These are phyloP conservation scores for Candida vartiovaarae DNA, from an alignment of 805 yeast genomes.

Conservation along the genomic window DNA sequence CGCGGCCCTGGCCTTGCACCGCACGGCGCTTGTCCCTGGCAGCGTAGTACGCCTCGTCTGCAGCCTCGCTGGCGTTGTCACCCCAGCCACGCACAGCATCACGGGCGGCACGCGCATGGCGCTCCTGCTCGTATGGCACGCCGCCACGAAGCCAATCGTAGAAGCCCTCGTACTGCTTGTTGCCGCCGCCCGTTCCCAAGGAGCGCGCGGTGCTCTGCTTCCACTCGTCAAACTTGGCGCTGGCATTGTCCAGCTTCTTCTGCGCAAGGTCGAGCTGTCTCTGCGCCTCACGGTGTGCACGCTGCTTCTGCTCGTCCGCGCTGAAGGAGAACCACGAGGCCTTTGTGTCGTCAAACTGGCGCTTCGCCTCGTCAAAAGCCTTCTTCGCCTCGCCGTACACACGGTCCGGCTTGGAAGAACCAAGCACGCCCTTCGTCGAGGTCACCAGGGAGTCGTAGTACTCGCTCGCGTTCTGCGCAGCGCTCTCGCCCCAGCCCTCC, in stretches of 20 bases:
- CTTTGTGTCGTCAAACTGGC: slow-evolving; percentile 29
- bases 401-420: slow-evolving; percentile 7
- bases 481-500: slow-evolving; percentile 42
- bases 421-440: slow-evolving; percentile 4
- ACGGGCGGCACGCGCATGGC: slow-evolving; percentile 27
- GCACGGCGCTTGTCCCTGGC: slow-evolving; percentile 5
- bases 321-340: slow-evolving; percentile 21
- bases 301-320: slow-evolving; percentile 19
- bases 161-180: slow-evolving; percentile 9
- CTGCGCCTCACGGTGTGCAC: slow-evolving; percentile 23
- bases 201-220: slow-evolving; percentile 10
- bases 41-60: slow-evolving; percentile 33
- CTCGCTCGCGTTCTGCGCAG: slow-evolving; percentile 23
- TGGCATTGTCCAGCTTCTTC: slow-evolving; percentile 15
- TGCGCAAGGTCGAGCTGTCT: slow-evolving; percentile 19
- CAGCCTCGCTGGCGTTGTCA: slow-evolving; percentile 34
- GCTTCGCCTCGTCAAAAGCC: slow-evolving; percentile 27
- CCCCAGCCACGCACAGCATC: slow-evolving; percentile 41
- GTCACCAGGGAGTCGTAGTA: slow-evolving; percentile 18
- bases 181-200: not conserved
- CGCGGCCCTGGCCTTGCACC: slow-evolving; percentile 3
- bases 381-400: slow-evolving; percentile 26
- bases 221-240: slow-evolving; percentile 13
- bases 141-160: slow-evolving; percentile 24
- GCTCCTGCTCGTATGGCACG: slow-evolving; percentile 12